Evolutionary conservation across 2,329 filamentous ascomycete species (phyloP).

Genomic region (Sclerotinia borealis): DNA sequence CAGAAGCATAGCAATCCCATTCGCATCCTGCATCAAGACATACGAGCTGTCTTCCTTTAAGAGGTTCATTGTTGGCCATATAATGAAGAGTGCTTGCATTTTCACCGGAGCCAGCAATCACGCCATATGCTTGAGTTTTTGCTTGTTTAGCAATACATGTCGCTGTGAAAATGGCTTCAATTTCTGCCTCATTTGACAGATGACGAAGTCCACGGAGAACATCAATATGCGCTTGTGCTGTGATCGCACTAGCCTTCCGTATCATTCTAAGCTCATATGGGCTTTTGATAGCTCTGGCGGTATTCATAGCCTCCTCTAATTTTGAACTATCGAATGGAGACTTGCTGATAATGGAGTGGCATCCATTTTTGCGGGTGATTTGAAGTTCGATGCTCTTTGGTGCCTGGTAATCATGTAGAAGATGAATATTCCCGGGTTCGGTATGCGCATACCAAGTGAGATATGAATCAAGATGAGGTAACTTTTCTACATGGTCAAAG

Average conservation of each 20-base stretch:
- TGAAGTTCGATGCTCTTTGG: slow-evolving; percentile 13
- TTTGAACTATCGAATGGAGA: slow-evolving; percentile 41
- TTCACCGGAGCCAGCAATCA: slow-evolving; percentile 80
- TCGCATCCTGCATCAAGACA: slow-evolving; percentile 86
- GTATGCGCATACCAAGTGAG: slow-evolving; percentile 37
- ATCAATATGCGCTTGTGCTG: slow-evolving; percentile 67
- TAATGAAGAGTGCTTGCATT: slow-evolving; percentile 88
- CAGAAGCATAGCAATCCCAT: slow-evolving; percentile 78
- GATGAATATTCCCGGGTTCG: slow-evolving; percentile 38
- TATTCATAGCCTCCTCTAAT: slow-evolving; percentile 69
- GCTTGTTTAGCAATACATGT: slow-evolving; percentile 68
- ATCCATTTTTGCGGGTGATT: slow-evolving; percentile 6
- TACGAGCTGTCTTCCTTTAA: slow-evolving; percentile 65
- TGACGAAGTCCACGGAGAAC: slow-evolving; percentile 59
- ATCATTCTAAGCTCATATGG: slow-evolving; percentile 81
- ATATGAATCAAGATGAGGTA: slow-evolving; percentile 44
- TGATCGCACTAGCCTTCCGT: slow-evolving; percentile 73
- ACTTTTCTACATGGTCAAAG: slow-evolving; percentile 60
- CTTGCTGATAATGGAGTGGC: not conserved
- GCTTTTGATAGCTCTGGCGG: slow-evolving; percentile 75
- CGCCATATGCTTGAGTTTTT: slow-evolving; percentile 73
- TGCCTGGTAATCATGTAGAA: slow-evolving; percentile 41
- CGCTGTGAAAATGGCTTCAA: slow-evolving; percentile 71
- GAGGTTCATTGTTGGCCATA: slow-evolving; percentile 65
- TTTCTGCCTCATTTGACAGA: slow-evolving; percentile 72